Evolutionary conservation across 768 basidiomycete species (phyloP).

Genomic region (Boletus rubescentipes): DNA sequence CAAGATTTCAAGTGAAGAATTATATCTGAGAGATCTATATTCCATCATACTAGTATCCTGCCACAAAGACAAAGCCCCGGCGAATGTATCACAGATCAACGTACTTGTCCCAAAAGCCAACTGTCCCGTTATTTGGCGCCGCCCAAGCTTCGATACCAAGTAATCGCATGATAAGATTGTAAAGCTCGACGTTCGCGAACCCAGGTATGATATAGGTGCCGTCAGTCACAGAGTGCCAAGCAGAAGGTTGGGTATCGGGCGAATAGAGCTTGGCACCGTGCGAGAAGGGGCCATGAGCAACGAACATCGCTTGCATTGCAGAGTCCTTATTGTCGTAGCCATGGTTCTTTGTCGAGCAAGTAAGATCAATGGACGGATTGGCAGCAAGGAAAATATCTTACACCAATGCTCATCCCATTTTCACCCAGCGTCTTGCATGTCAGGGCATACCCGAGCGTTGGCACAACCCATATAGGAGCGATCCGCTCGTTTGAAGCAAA

Average conservation of each 20-base stretch:
- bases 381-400: slow-evolving; percentile 38
- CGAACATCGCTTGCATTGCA: slow-evolving; percentile 87
- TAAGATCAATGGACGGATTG: not conserved
- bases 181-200: slow-evolving; percentile 86
- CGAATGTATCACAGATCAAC: slow-evolving; percentile 33
- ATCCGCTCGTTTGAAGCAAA: slow-evolving; percentile 74
- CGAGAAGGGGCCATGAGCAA: slow-evolving; percentile 89
- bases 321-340: slow-evolving; percentile 82
- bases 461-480: slow-evolving; percentile 84
- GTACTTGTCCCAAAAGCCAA: slow-evolving; percentile 82
- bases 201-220: slow-evolving; percentile 66
- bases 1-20: not conserved
- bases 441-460: slow-evolving; percentile 76
- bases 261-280: slow-evolving; percentile 56
- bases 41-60: not conserved
- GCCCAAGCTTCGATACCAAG: slow-evolving; percentile 58
- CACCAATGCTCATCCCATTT: slow-evolving; percentile 70
- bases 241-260: slow-evolving; percentile 8
- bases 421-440: slow-evolving; percentile 64
- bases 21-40: not conserved
- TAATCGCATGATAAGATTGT: slow-evolving; percentile 76
- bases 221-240: slow-evolving; percentile 65
- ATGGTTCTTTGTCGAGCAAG: slow-evolving; percentile 57
- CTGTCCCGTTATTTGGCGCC: slow-evolving; percentile 73
- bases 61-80: too few relatives aligned